A percentile compares a stretch with the other conserved stretches of the same genome.
Evolutionary conservation across 2,329 filamentous ascomycete species (phyloP).

Genomic region (Aspergillus melleus): DNA sequence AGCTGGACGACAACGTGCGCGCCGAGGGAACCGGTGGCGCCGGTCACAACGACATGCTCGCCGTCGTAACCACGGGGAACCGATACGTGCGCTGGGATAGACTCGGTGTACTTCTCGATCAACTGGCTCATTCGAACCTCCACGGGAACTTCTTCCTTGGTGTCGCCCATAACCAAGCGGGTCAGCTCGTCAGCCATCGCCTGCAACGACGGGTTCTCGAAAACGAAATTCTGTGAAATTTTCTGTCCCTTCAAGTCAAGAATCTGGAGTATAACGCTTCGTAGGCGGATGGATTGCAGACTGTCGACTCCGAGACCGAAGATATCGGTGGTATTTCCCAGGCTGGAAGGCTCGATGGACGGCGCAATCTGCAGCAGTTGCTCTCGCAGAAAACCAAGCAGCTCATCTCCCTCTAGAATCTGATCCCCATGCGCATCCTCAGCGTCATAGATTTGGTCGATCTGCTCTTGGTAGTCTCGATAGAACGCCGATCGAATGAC

Average conservation of each 20-base stretch:
- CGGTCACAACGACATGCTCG: constrained; percentile 52
- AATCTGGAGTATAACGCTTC: constrained; percentile 16
- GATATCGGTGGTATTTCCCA: constrained; percentile 16
- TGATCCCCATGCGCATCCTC: constrained; percentile 14
- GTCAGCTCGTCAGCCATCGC: constrained; percentile 21
- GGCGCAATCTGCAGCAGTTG: constrained; percentile 36
- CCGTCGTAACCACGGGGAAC: constrained; percentile 14
- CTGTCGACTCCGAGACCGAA: constrained; percentile 25
- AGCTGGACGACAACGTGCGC: constrained; percentile 57
- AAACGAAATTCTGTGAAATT: constrained; percentile 22
- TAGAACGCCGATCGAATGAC: constrained; percentile 26
- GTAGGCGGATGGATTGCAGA: constrained; percentile 23
- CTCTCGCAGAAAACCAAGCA: constrained; percentile 17
- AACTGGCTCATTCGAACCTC: constrained; percentile 48
- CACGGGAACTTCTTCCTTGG: constrained; percentile 24
- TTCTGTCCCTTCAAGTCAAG: constrained; percentile 14
- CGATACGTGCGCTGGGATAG: constrained; percentile 29
- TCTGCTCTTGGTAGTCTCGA: constrained; percentile 18
- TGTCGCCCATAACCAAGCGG: constrained; percentile 10
- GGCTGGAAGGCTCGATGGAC: background rate
- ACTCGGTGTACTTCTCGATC: constrained; percentile 45
- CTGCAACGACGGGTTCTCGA: constrained; percentile 21
- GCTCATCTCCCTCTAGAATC: constrained; percentile 13
- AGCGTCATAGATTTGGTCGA: constrained; percentile 19
- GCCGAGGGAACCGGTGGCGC: constrained; percentile 65